A percentile compares a stretch with the other conserved stretches of the same genome.
Evolutionary conservation across 2,329 filamentous ascomycete genomes (phyloP).

Genomic region (Pyrenophora seminiperda): DNA sequence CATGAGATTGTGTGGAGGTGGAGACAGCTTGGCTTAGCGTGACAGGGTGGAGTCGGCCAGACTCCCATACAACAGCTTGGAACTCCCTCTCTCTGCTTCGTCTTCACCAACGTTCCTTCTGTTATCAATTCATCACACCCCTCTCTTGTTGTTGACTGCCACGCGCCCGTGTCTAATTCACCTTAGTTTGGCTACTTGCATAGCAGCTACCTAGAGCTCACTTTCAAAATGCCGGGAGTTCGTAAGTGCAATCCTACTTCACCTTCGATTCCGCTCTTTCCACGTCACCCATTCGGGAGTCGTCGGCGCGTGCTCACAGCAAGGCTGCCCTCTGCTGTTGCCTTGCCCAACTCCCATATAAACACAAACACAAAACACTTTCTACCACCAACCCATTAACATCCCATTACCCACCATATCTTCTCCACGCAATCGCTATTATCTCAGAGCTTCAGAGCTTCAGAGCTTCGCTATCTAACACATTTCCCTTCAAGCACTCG

Average conservation of each 20-base stretch:
- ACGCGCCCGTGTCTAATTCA: background rate
- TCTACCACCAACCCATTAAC: background rate
- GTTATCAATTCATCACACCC: constrained; percentile 3
- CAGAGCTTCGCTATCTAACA: constrained; percentile 14
- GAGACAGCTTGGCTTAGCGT: constrained; percentile 23
- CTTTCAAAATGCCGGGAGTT: constrained; percentile 46
- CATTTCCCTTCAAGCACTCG: constrained; percentile 34
- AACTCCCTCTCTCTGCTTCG: constrained; percentile 20
- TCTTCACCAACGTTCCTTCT: constrained; percentile 6
- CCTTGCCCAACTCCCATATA: background rate
- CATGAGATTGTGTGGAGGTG: constrained; percentile 21
- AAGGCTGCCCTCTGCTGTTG: background rate
- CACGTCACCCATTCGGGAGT: background rate
- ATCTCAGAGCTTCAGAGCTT: background rate
- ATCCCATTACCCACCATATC: background rate
- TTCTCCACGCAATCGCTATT: background rate
- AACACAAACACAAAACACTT: background rate
- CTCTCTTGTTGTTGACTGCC: background rate
- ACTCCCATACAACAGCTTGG: constrained; percentile 10
- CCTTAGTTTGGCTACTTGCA: background rate
- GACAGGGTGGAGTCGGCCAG: constrained; percentile 8
- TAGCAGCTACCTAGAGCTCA: background rate
- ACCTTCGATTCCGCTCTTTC: constrained; percentile 8
- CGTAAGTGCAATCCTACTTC: constrained; percentile 40
- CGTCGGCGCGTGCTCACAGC: background rate